These are phyloP conservation scores for Yamadazyma tumulicola DNA, from an alignment of 805 yeast genomes.

Conservation along the genomic window DNA sequence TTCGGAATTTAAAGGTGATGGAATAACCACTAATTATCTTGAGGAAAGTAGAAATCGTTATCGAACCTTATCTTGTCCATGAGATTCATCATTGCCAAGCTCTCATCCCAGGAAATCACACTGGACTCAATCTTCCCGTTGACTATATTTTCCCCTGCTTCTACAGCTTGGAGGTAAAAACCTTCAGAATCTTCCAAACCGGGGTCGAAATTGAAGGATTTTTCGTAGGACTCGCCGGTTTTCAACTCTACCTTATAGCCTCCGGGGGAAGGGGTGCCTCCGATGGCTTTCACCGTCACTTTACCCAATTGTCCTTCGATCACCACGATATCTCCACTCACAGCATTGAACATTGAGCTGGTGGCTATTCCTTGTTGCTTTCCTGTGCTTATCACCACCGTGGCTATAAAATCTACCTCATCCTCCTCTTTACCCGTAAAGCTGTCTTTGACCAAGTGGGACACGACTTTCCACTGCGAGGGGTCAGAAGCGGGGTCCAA, in stretches of 20 bases:
- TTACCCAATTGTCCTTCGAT: constrained; percentile 28
- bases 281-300: constrained; percentile 8
- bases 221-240: constrained; percentile 23
- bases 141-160: constrained; percentile 28
- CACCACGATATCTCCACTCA: constrained; percentile 18
- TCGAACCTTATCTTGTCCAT: constrained; percentile 46
- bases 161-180: constrained; percentile 53
- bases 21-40: constrained; percentile 17
- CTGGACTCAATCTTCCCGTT: constrained; percentile 34
- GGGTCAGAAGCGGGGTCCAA: constrained; percentile 27
- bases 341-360: constrained; percentile 20
- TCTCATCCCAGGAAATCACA: constrained; percentile 40
- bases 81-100: constrained; percentile 39
- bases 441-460: constrained; percentile 23
- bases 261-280: constrained; percentile 14
- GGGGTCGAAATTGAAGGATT: constrained; percentile 20
- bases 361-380: constrained; percentile 38
- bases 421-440: constrained; percentile 28
- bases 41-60: constrained; percentile 42
- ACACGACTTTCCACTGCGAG: constrained; percentile 15
- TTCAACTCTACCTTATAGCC: constrained; percentile 18
- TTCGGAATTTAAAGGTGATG: no score
- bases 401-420: constrained; percentile 38
- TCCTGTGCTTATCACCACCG: constrained; percentile 30
- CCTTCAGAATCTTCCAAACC: constrained; percentile 38